phyloP scores from a whole-genome alignment of 805 yeast genomes.

The Clavispora asparagi region DNA sequence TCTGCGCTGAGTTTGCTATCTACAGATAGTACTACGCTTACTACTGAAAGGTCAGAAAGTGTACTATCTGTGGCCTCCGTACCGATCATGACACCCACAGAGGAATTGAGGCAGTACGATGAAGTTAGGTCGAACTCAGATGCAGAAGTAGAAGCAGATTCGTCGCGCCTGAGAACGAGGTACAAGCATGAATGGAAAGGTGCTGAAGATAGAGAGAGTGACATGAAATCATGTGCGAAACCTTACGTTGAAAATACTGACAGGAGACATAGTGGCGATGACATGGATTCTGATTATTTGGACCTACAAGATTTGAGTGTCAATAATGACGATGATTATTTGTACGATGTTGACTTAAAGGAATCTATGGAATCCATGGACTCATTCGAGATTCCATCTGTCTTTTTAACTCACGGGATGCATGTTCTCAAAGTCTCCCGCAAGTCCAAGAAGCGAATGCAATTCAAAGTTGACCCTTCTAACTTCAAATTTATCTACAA shows the following conservation, averaged over 20 bases:
- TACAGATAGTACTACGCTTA: neutral
- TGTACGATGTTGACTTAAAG: neutral
- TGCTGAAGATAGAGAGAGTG: neutral
- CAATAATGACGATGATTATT: neutral
- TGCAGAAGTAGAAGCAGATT: too few species aligned
- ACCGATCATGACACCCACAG: too few species aligned
- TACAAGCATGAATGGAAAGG: neutral
- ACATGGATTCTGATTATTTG: neutral
- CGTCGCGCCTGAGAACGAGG: too few species aligned
- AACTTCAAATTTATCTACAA: slow-evolving; percentile 52
- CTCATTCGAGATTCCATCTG: slow-evolving; percentile 20
- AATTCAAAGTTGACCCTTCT: slow-evolving; percentile 51
- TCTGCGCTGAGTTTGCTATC: neutral
- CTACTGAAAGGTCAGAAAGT: too few species aligned
- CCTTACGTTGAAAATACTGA: neutral
- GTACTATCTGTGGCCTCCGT: too few species aligned
- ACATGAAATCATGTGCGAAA: neutral
- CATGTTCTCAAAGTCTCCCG: slow-evolving; percentile 66
- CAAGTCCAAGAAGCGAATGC: slow-evolving; percentile 57
- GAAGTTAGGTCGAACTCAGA: too few species aligned
- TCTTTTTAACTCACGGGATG: slow-evolving; percentile 51
- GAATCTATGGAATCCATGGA: slow-evolving; percentile 8
- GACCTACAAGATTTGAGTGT: neutral
- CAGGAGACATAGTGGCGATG: neutral
- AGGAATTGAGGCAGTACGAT: too few species aligned